Evolutionary conservation across 2,329 filamentous ascomycete species (phyloP).

Genomic region (Clarireedia paspali): DNA sequence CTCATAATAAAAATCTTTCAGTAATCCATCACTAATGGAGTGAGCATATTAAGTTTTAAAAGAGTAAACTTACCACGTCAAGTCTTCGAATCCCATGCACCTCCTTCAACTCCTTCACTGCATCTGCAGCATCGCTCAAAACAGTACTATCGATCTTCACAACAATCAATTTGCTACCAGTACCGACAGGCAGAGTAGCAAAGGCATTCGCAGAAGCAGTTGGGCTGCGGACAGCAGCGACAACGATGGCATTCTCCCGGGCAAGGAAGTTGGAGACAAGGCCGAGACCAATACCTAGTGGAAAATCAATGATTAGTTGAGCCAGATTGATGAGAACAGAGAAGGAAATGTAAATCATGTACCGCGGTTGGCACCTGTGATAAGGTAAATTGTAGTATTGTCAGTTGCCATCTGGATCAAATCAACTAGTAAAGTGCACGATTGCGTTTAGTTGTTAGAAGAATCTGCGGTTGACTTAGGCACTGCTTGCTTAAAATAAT

Average conservation of each 20-base stretch:
- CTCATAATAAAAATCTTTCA: too few relatives aligned
- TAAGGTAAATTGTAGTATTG: neutral
- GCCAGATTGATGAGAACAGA: too few relatives aligned
- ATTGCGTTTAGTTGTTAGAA: too few relatives aligned
- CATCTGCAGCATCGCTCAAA: conserved; percentile 30
- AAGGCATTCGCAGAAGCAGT: conserved; percentile 25
- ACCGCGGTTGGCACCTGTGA: conserved; percentile 15
- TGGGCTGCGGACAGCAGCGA: conserved; percentile 33
- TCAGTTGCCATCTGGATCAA: neutral
- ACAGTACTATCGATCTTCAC: conserved; percentile 36
- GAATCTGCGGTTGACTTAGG: too few relatives aligned
- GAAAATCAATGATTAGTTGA: neutral
- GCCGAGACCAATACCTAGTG: conserved; percentile 25
- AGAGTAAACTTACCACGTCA: neutral
- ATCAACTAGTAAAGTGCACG: neutral
- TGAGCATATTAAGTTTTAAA: too few relatives aligned
- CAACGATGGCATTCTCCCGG: conserved; percentile 31
- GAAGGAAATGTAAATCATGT: neutral
- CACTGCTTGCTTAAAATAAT: too few relatives aligned
- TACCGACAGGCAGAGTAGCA: conserved; percentile 14
- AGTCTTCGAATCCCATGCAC: neutral
- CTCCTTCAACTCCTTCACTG: conserved; percentile 27
- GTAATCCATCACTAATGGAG: too few relatives aligned
- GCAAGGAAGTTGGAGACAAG: conserved; percentile 29
- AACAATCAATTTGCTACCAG: conserved; percentile 32